Evolutionary conservation across 352 stramenopile genomes (phyloP), one percentile per base, ranked within the genome.

Genomic region (Globisporangium polare): DNA sequence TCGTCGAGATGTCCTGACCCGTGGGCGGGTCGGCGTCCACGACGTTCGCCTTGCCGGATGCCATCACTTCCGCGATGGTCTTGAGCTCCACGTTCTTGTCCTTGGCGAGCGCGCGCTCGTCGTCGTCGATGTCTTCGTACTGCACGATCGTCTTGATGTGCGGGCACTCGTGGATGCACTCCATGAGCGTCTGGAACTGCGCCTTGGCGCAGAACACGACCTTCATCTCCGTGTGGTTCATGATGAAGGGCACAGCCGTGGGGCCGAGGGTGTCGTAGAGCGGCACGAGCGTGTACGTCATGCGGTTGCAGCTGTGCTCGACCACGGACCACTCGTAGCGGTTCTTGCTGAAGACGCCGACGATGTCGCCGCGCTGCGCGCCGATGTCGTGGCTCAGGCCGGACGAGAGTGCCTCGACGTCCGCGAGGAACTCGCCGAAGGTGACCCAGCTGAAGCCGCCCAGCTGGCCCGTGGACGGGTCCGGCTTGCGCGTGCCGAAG

Each of bases 1-100:
- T 92, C n/a, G 96, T 99, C 18, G 85, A 86, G 20, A 99, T 67
- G 72, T 98, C 95, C 0, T 65, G 71, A 2, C 74, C 65, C 13
- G 54, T 53, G 0, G 83, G 79, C 0, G 77, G 82, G 42, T 89
- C 78, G 3, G 74, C 75, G 0, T 69, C 50, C 42, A 84, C 71
- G 15, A 77, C 55, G 64, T 87, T 71, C 29, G 60, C 72, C 55
- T 80, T 77, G 45, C 76, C 76, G 0, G 56, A 41, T 0, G 72
- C 60, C 39, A 80, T 63, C 27, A 88, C 27, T 2, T 88, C 67
- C 29, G 56, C 61, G 18, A 84, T n/a, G 35, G 68, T 84, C 57
- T 77, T 73, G 41, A 88, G 62, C 33, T 64, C 56, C 1, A 89
- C 63, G 15, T 77, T 67, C 45, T 80, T 69, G 20, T 71, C 35